phyloP scores from a whole-genome alignment of 192 early-diverging fungal genomes.

The Entomortierella chlamydospora region DNA sequence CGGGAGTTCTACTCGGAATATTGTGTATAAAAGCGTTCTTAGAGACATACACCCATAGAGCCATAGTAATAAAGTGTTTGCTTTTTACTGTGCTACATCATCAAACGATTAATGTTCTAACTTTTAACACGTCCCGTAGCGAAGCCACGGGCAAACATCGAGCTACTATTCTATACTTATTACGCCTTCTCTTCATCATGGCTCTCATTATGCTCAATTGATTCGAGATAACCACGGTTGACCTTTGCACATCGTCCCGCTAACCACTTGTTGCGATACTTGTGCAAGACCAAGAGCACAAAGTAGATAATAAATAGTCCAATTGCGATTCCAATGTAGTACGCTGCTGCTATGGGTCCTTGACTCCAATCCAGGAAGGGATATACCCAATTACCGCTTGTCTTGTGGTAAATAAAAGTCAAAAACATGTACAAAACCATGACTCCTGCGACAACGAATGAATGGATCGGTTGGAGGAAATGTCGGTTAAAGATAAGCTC shows the following conservation, averaged over 20 bases:
- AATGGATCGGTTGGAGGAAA: slow-evolving; percentile 33
- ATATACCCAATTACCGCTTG: slow-evolving; percentile 39
- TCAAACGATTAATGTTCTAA: too few relatives aligned
- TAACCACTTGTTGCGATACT: slow-evolving; percentile 32
- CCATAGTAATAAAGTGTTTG: too few relatives aligned
- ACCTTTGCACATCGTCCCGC: slow-evolving; percentile 7
- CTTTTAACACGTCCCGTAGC: too few relatives aligned
- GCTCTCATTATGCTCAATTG: background rate
- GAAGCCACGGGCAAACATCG: too few relatives aligned
- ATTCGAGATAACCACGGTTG: slow-evolving; percentile 20
- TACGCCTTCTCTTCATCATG: background rate
- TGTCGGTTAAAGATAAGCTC: slow-evolving; percentile 52
- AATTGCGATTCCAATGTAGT: slow-evolving; percentile 30
- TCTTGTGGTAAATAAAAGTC: slow-evolving; percentile 45
- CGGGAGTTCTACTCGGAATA: too few relatives aligned
- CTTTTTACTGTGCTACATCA: too few relatives aligned
- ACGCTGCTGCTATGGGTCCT: slow-evolving; percentile 21
- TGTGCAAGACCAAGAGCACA: slow-evolving; percentile 27
- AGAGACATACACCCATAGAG: too few relatives aligned
- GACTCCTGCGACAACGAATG: slow-evolving; percentile 16
- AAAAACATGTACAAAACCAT: slow-evolving; percentile 52
- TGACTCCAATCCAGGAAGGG: slow-evolving; percentile 51
- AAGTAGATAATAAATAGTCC: slow-evolving; percentile 27
- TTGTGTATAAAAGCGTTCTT: too few relatives aligned
- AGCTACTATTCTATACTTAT: too few relatives aligned